Conservation (phyloP, 108 stramenopile species). For the Skeletonema grethae region DNA sequence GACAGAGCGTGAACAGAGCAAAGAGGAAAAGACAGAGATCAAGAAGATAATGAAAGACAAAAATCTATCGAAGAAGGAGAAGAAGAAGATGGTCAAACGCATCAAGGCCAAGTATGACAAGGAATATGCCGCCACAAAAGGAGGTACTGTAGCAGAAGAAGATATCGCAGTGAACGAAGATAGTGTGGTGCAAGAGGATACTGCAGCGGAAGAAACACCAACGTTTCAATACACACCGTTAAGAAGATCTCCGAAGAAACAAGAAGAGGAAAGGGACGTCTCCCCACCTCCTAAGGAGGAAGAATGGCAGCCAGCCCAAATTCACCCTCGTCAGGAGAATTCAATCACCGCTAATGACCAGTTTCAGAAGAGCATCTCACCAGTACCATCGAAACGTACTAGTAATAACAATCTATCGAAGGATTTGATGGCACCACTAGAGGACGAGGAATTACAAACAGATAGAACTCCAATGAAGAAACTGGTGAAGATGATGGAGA, state of each 20-base stretch:
- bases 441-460: constrained; percentile 16
- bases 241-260: neutral
- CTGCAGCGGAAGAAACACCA: neutral
- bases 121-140: neutral
- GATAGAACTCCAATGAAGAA: constrained; percentile 17
- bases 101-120: constrained; percentile 1
- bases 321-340: neutral
- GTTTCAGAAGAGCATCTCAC: neutral
- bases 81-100: neutral
- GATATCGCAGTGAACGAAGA: too few relatives aligned
- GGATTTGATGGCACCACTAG: constrained; percentile 9
- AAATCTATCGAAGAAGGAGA: neutral
- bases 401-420: constrained; percentile 5
- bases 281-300: neutral
- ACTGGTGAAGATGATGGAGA: constrained; percentile 18
- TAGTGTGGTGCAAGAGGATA: neutral
- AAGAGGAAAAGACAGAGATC: neutral
- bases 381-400: neutral
- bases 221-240: neutral
- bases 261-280: neutral
- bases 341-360: neutral
- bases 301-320: neutral
- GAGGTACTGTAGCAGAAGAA: neutral
- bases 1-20: neutral
- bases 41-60: constrained; percentile 1